These are phyloP conservation scores for Candida smagusa DNA, from an alignment of 1,139 yeast genomes.

Conservation along the genomic window DNA sequence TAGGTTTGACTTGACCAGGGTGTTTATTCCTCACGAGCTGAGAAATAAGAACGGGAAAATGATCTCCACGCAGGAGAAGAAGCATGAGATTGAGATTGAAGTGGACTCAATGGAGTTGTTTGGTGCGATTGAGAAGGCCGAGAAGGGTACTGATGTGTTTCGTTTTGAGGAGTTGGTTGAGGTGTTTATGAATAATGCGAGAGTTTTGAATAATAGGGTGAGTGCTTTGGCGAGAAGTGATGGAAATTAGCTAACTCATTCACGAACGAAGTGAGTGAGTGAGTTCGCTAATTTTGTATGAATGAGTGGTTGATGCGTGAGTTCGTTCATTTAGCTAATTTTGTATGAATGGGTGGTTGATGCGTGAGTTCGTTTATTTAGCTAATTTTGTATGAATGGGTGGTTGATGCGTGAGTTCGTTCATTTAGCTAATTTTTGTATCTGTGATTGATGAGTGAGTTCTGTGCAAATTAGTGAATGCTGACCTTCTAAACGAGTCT, in stretches of 20 bases:
- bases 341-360: too few species aligned
- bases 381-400: too few species aligned
- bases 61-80: conserved; percentile 38
- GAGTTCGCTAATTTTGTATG: too few species aligned
- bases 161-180: conserved; percentile 71
- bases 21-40: conserved; percentile 45
- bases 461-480: too few species aligned
- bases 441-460: too few species aligned
- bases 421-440: too few species aligned
- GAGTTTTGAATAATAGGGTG: conserved; percentile 46
- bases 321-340: too few species aligned
- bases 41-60: conserved; percentile 41
- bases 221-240: conserved; percentile 35
- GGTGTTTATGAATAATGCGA: conserved; percentile 68
- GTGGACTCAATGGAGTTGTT: conserved; percentile 63
- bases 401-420: too few species aligned
- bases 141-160: conserved; percentile 50
- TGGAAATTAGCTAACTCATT: not conserved
- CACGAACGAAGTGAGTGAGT: too few species aligned
- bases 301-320: too few species aligned
- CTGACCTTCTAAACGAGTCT: too few species aligned
- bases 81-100: conserved; percentile 69
- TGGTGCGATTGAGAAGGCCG: conserved; percentile 54
- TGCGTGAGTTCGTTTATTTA: too few species aligned
- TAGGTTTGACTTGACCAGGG: conserved; percentile 67